A percentile compares a stretch with the other conserved stretches of the same genome.
Conservation (phyloP, 768 basidiomycete species). For the Pholiota microspora region DNA sequence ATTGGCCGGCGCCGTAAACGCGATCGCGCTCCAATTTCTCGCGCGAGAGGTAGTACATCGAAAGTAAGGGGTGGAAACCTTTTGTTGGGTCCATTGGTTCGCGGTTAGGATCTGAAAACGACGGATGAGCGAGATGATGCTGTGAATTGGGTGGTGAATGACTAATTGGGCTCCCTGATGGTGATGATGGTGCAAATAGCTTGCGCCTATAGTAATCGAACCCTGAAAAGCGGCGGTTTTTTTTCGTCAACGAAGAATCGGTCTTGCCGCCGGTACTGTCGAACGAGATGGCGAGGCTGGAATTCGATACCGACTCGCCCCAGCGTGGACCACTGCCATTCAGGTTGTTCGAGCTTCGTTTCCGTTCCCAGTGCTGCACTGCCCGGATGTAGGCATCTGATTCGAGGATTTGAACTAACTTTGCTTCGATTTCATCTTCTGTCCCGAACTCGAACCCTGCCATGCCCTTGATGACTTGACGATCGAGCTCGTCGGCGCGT, state of each 20-base stretch:
- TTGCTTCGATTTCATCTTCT: slow-evolving; percentile 80
- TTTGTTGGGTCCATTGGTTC: slow-evolving; percentile 78
- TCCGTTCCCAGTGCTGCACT: slow-evolving; percentile 77
- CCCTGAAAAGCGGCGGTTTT: slow-evolving; percentile 86
- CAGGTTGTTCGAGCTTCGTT: slow-evolving; percentile 38
- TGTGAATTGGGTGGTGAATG: slow-evolving; percentile 62
- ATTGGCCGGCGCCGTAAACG: slow-evolving; percentile 91
- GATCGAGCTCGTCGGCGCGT: slow-evolving; percentile 85
- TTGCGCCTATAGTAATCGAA: slow-evolving; percentile 94
- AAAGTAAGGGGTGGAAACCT: slow-evolving; percentile 92
- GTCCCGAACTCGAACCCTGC: slow-evolving; percentile 95
- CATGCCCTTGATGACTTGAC: slow-evolving; percentile 85
- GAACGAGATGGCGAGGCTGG: slow-evolving; percentile 68
- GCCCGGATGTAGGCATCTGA: slow-evolving; percentile 76
- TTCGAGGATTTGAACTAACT: slow-evolving; percentile 68
- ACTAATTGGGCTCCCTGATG: slow-evolving; percentile 37
- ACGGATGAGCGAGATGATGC: slow-evolving; percentile 48
- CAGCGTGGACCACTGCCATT: slow-evolving; percentile 39
- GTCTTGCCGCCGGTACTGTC: slow-evolving; percentile 38
- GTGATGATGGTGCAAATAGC: slow-evolving; percentile 68
- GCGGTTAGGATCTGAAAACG: slow-evolving; percentile 43
- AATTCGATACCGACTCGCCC: slow-evolving; percentile 63
- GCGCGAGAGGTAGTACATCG: slow-evolving; percentile 93
- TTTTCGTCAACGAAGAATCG: slow-evolving; percentile 42
- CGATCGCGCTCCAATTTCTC: slow-evolving; percentile 95